Percentiles rank a stretch among this genome's conserved stretches.
Conservation (phyloP, 2,329 filamentous ascomycete species). For the Colletotrichum costaricense region DNA sequence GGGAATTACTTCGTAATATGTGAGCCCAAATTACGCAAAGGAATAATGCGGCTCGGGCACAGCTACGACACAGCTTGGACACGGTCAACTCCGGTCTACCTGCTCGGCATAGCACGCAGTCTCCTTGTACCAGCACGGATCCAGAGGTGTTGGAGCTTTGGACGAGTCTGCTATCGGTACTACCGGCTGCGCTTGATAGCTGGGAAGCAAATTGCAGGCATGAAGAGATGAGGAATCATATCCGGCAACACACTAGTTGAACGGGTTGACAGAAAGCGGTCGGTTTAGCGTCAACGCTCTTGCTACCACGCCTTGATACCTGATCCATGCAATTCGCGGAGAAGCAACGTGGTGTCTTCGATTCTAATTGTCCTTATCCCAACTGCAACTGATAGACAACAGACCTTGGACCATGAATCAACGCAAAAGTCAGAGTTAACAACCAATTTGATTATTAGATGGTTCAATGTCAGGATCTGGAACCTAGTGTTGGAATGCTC, state of each 20-base stretch:
- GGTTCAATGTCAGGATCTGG: not conserved
- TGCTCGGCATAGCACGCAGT: not conserved
- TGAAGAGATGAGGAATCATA: not conserved
- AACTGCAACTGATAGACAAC: not conserved
- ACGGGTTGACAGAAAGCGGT: not conserved
- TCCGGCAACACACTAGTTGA: not conserved
- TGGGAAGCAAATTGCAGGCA: not conserved
- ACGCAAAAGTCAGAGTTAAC: not conserved
- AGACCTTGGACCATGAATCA: not conserved
- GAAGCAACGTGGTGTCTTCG: constrained; percentile 17
- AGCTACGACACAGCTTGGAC: not conserved
- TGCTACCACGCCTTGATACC: not conserved
- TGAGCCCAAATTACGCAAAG: not conserved
- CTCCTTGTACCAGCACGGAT: not conserved
- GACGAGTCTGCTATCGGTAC: not conserved
- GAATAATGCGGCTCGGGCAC: not conserved
- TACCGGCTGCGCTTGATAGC: not conserved
- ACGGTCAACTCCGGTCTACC: not conserved
- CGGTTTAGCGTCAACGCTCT: not conserved
- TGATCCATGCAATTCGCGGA: constrained; percentile 6
- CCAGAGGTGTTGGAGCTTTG: not conserved
- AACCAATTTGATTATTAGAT: not conserved
- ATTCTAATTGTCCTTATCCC: not conserved
- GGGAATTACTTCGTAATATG: not conserved
- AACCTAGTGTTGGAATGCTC: not conserved